Percentiles rank a stretch among this genome's conserved stretches.
phyloP scores from a whole-genome alignment of 306 rosid species.

The Inga oerstediana region DNA sequence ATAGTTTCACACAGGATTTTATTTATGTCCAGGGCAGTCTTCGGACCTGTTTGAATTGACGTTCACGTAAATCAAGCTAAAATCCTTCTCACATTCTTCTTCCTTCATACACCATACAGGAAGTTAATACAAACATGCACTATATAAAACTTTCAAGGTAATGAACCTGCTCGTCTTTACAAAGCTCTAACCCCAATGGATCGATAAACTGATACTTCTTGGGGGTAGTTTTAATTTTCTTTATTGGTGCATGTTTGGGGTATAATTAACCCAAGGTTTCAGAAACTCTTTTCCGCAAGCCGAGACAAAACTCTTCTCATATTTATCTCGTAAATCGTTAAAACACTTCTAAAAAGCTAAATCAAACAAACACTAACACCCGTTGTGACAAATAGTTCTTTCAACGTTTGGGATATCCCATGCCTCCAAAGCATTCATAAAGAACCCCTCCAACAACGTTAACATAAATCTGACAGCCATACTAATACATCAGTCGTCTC shows the following conservation, averaged over 20 bases:
- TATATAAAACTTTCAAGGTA: background rate
- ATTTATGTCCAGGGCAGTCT: background rate
- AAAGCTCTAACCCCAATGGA: background rate
- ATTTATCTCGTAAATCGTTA: no score
- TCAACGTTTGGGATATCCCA: background rate
- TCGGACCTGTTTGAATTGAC: no score
- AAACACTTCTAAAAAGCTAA: no score
- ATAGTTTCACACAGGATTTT: background rate
- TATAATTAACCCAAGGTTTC: no score
- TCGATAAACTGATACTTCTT: background rate
- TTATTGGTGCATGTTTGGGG: no score
- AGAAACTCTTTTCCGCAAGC: no score
- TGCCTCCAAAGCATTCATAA: background rate
- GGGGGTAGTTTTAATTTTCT: background rate
- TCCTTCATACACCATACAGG: no score
- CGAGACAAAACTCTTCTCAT: no score
- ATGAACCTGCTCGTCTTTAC: background rate
- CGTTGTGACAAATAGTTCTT: background rate
- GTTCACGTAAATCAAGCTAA: no score
- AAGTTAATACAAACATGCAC: no score
- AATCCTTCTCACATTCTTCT: no score
- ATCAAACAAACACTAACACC: no score
- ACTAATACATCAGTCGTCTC: slow-evolving; percentile 8
- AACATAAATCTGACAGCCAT: background rate
- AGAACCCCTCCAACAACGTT: background rate